Percentiles rank a stretch among this genome's conserved stretches.
These are phyloP conservation scores for Ceratocystis alfenasii DNA, from an alignment of 2,329 filamentous ascomycete genomes.

Conservation along the genomic window DNA sequence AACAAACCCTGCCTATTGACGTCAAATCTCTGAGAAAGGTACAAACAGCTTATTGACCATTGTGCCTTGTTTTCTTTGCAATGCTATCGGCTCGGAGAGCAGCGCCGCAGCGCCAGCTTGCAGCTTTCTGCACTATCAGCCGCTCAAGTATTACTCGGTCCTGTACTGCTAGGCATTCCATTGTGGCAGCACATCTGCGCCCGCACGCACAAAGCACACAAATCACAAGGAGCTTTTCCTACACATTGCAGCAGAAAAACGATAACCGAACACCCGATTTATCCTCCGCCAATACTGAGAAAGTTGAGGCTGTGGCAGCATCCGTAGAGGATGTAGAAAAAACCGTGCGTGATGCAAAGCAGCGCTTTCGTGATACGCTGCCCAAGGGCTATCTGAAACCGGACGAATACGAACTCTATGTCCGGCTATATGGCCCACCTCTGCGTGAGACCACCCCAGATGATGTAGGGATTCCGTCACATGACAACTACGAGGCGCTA, in stretches of 20 bases:
- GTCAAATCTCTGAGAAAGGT: neutral
- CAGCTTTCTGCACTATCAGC: neutral
- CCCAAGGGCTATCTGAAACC: conserved; percentile 58
- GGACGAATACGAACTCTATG: conserved; percentile 64
- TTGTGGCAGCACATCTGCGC: neutral
- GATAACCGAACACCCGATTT: neutral
- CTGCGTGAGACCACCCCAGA: conserved; percentile 48
- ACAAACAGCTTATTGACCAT: neutral
- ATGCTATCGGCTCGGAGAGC: conserved; percentile 17
- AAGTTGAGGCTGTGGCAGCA: neutral
- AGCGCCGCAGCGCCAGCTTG: conserved; percentile 1
- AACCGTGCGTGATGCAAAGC: conserved; percentile 57
- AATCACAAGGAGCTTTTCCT: conserved; percentile 4
- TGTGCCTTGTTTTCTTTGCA: neutral
- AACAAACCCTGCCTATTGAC: neutral
- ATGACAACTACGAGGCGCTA: conserved; percentile 23
- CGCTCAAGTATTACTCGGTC: neutral
- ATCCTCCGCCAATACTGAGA: neutral
- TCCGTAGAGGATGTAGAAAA: conserved; percentile 39
- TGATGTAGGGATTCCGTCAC: conserved; percentile 42
- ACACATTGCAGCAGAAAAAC: neutral
- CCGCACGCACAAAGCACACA: no score
- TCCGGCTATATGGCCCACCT: conserved; percentile 68
- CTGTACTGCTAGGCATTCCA: neutral
- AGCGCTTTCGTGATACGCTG: conserved; percentile 63